Base-by-base conservation (phyloP, 2,329 filamentous ascomycete species). In the Talaromyces verruculosus region DNA sequence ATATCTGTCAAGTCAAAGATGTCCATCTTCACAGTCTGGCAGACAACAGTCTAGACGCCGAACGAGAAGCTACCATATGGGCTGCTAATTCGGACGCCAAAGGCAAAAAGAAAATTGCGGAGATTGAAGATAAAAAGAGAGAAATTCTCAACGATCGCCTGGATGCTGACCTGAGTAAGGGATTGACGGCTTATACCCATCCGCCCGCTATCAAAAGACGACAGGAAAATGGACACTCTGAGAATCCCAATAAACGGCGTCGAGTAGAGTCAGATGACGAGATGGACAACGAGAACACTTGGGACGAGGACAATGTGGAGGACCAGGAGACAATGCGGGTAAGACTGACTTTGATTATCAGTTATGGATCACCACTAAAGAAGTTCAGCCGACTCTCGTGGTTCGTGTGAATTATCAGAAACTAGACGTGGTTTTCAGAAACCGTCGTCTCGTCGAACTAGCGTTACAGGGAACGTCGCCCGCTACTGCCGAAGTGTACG, bases 321-420 rank as follows among this genome's bases (percentile, higher is more conserved):
- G 76, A 77, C 39, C 71, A 71, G 53, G 68, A 72, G 25, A 75
- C 76, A 47, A 75, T 80, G 75, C 77, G 80, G 69, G 78, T 80
- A 72, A 73, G 74, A 43, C 19, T 53, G n/a, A 35, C 25, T 13
- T 2, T 35, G 41, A 41, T 10, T 47, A 22, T 51, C 5, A 25
- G 10, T 68, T 68, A 58, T 60, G 66, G 65, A 37, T 68, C 61
- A 69, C 60, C 62, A 62, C 64, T 69, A 65, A 64, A 69, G 68
- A 59, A 67, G n/a, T 22, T 49, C 65, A 96, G 89, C 85, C 87
- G 60, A 86, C 90, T 66, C 82, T 93, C 69, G 84, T 93, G 41
- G 82, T 98, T 59, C 87, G 89, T 33, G 83, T 97, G 64, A 97
- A 97, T 74, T 89, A 92, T 72, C 90, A 93, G 65, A 96, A 94